Base-by-base conservation (phyloP, 176 grass and related monocot species). In the Triticum timopheevii region DNA sequence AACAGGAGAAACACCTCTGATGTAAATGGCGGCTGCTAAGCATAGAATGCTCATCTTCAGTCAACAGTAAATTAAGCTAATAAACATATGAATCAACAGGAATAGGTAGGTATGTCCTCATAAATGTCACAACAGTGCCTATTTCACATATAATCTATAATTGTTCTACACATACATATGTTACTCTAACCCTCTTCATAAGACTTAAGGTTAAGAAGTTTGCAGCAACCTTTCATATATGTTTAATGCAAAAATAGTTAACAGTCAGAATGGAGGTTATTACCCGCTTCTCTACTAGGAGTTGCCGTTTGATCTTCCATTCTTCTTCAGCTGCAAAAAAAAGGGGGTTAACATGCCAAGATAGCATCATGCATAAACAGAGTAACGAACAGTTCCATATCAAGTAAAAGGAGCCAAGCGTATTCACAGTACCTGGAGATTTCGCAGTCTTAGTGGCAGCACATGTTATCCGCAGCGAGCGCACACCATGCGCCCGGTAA, bases 371-470 rank as follows among this genome's bases (percentile, higher is more conserved):
- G 61, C 13, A 27, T 19, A 68, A 68, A 82, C 35, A 30, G n/a
- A 89, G 79, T 19, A 79, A 81, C 2, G 20, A 77, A 73, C 45
- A 59, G 24, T 0, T 82, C 61, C 4, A 45, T 56, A 65, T 42
- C 44, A 54, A 83, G 67, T 38, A 65, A 74, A 13, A 16, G 24
- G 13, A 12, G 65, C 35, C 73, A 76, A 36, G 6, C 36, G 38
- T 83, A 52, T 45, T 45, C 54, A 72, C 67, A 56, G 40, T 82
- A 98, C 96, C 96, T 64, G 96, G 92, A 77, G 88, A 92, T 80
- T 98, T 98, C 3, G 90, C 96, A 88, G 90, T 92, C 75, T 95
- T 98, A 23, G 92, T 98, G 63, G 96, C 96, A 63, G 93, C 86
- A 71, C 90, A 95, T 65, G 69, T 92, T 59, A 95, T 87, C 23